Conservation (phyloP, 345 rosid genomes). For the Eutrema japonicum region DNA sequence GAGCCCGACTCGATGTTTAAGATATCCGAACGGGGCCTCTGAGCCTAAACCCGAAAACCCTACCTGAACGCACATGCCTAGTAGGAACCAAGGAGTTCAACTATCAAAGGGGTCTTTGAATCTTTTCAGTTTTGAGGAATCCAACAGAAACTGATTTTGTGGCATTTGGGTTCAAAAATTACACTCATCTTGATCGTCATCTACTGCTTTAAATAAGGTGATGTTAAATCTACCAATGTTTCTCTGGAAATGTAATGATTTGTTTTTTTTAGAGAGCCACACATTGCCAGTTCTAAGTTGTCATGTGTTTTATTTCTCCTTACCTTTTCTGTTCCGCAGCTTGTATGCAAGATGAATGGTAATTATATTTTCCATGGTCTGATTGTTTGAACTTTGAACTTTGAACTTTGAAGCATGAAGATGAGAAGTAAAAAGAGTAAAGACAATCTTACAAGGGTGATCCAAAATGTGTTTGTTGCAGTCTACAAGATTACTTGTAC, state of each 20-base stretch:
- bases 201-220: background rate
- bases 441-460: too few relatives aligned
- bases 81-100: conserved; percentile 21
- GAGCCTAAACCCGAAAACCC: too few relatives aligned
- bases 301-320: background rate
- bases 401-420: too few relatives aligned
- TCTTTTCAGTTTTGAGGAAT: background rate
- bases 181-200: background rate
- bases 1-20: too few relatives aligned
- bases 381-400: too few relatives aligned
- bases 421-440: too few relatives aligned
- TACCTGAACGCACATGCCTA: too few relatives aligned
- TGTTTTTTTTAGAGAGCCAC: background rate
- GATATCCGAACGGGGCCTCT: too few relatives aligned
- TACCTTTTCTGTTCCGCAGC: background rate
- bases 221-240: background rate
- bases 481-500: too few relatives aligned
- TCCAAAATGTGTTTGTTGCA: too few relatives aligned
- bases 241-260: background rate
- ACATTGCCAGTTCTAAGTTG: background rate
- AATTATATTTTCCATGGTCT: too few relatives aligned
- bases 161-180: conserved; percentile 7
- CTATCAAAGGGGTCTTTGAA: background rate
- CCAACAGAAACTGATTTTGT: background rate
- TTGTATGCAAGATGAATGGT: too few relatives aligned